Evolutionary conservation across 495 filamentous ascomycete species (phyloP).

Genomic region (Aspergillus bridgeri): DNA sequence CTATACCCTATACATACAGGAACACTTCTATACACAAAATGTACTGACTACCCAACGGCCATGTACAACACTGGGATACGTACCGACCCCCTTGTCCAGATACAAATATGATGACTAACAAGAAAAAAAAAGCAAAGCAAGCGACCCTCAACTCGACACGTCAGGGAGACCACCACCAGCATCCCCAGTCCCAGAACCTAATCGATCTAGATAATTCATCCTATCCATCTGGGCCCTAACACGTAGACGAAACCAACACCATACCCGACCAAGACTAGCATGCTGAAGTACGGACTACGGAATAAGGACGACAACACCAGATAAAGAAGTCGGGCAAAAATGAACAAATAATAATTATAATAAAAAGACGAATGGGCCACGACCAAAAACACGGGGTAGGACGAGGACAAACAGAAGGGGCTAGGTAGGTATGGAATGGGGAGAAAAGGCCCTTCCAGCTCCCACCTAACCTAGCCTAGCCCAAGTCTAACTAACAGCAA

Average conservation of each 20-base stretch:
- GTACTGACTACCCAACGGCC: background rate
- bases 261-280: background rate
- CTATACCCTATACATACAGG: background rate
- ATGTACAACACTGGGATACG: background rate
- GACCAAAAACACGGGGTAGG: background rate
- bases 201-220: conserved; percentile 1
- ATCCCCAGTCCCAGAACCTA: background rate
- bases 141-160: background rate
- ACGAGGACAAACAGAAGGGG: background rate
- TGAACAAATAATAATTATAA: too few relatives aligned
- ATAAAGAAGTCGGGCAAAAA: background rate
- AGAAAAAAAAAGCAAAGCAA: background rate
- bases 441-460: too few relatives aligned
- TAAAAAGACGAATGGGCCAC: background rate
- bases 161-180: background rate
- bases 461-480: too few relatives aligned
- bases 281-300: too few relatives aligned
- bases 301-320: background rate
- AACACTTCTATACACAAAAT: background rate
- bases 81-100: too few relatives aligned
- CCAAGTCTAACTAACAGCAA: background rate
- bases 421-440: background rate
- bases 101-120: background rate
- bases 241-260: background rate
- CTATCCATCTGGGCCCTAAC: background rate